Evolutionary conservation across 2,329 filamentous ascomycete species (phyloP), one percentile per base, ranked within the genome.

Genomic region (Aspergillus transmontanensis): DNA sequence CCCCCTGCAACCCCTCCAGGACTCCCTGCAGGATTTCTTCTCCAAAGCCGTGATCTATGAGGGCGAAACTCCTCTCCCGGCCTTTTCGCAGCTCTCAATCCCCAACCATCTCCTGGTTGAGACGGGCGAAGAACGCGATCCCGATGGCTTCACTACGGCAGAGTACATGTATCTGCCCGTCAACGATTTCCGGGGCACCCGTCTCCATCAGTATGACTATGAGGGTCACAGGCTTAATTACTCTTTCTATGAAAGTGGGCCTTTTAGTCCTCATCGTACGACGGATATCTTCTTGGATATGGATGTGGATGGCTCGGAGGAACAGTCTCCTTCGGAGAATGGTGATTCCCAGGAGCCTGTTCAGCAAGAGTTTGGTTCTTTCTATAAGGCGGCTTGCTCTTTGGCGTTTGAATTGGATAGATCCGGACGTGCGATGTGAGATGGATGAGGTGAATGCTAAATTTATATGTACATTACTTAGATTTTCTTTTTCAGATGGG

Each of bases 161-260:
- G 74, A 76, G 57, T 80, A 80, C 63, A 72, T 77, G 62, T 73
- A 76, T 59, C 72, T 75, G 9, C 73, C 76, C 1, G 56, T 78
- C 19, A 69, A 67, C 14, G 70, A 75, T n/a, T 59, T 76, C 21
- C 62, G 64, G 21, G 71, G 69, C 34, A 71, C 75, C 5, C 65
- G 66, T 39, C 59, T 75, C 50, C 70, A 73, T 57, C 69, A 68
- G 6, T 79, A 77, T 62, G 69, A 75, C 23, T 77, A 75, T 62
- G 67, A 69, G 28, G 73, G 71, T 32, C 69, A 76, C 28, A 67
- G 66, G 26, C 68, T 80, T 28, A 71, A 68, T 43, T 78, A 76
- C 63, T 66, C 70, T 23, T 74, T 71, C 59, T 72, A 70, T 30
- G 71, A 74, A 26, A 75, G 69, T 53, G 76, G 77, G 1, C 75